Evolutionary conservation across 805 yeast species (phyloP), one percentile per base, ranked within the genome.

Genomic region (Metschnikowia amazonensis): DNA sequence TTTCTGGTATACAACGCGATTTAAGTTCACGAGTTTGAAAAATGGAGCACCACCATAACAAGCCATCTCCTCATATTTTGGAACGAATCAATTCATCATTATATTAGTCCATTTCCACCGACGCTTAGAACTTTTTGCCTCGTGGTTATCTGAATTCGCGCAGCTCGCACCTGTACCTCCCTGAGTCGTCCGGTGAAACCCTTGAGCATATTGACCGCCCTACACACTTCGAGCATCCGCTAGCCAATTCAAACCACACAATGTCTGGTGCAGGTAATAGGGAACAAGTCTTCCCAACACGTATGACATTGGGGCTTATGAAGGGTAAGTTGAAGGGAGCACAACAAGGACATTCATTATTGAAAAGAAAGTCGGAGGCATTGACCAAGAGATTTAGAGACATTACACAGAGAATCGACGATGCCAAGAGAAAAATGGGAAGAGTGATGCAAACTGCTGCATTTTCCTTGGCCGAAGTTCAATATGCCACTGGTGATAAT

Each of bases 401-500:
- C 57, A 92, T 92, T 60, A 89, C 97, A 14, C 86, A 79, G 64
- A 75, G 96, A 66, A 92, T 92, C 63, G 97, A 94, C 64, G 96
- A 89, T 57, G 84, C 98, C 36, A 92, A 92, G 70, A 80, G 92
- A 58, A 94, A 92, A 73, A 92, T 94, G 98, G 99, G 98, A 42
- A 77, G 92, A 53, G 96, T 92, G 36, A 92, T 92, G 98, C 98
- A 94, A 65, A 86, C 95, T 0, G 99, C 99, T 1, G 95, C 98
- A 1, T 92, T 92, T 65, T 90, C 98, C 6, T 76, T 92, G 58
- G 98, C 98, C 2, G 99, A 92, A 66, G 98, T 92, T 38, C 84
- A 94, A 37, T 94, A 94, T 62, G 99, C 99, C 21, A 92, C 97
- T 2, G 98, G 98, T 48, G 97, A 89, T 60, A 89, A 89, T 69